phyloP scores from a whole-genome alignment of 495 filamentous ascomycete genomes.

The Neurospora pannonica region DNA sequence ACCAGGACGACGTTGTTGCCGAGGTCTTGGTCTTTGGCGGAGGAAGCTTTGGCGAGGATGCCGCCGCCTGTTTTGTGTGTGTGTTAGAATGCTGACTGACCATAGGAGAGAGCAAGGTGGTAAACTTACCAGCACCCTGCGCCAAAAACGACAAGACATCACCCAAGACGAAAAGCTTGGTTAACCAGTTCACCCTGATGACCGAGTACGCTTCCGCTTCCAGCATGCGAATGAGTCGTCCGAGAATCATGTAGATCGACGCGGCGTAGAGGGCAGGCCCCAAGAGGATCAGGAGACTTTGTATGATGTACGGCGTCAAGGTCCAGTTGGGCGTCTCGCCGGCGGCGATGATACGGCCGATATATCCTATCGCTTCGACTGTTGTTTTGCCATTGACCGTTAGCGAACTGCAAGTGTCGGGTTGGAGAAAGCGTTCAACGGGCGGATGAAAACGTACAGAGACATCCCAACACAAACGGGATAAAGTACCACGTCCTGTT shows the following conservation, averaged over 20 bases:
- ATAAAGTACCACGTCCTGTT: conserved; percentile 52
- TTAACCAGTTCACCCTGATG: conserved; percentile 35
- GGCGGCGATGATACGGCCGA: conserved; percentile 38
- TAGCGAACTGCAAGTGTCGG: not conserved
- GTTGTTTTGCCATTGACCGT: not conserved
- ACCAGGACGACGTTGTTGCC: conserved; percentile 39
- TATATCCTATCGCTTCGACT: conserved; percentile 54
- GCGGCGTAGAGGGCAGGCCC: conserved; percentile 35
- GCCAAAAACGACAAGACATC: conserved; percentile 35
- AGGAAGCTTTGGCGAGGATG: conserved; percentile 25
- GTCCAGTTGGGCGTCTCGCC: conserved; percentile 20
- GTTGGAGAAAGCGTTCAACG: not conserved
- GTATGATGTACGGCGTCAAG: conserved; percentile 28
- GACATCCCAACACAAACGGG: conserved; percentile 46
- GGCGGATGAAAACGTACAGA: conserved; percentile 36
- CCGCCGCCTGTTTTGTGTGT: conserved; percentile 13
- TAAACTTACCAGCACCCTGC: conserved; percentile 19
- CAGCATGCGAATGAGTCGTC: conserved; percentile 32
- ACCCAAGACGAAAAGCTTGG: conserved; percentile 36
- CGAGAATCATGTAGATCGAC: conserved; percentile 50
- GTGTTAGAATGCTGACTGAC: not conserved
- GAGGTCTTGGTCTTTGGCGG: conserved; percentile 8
- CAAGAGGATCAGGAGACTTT: conserved; percentile 28
- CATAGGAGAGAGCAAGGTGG: not conserved
- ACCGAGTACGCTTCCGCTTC: conserved; percentile 29